Evolutionary conservation across 495 filamentous ascomycete genomes (phyloP).

Genomic region (Penicillium verhagenii): DNA sequence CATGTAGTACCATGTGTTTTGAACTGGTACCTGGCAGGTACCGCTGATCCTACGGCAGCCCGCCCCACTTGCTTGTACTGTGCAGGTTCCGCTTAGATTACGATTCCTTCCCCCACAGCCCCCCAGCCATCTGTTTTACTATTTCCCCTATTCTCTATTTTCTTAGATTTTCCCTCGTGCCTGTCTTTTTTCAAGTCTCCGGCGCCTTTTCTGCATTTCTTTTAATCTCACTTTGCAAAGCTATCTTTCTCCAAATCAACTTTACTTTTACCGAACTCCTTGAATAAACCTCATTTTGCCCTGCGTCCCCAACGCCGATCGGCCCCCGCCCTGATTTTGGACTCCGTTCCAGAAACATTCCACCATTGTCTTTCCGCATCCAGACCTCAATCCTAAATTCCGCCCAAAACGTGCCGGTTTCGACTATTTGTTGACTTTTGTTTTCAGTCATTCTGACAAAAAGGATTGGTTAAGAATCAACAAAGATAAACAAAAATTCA

Average conservation of each 20-base stretch:
- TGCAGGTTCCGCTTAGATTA: background rate
- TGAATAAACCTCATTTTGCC: too few species aligned
- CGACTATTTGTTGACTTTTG: background rate
- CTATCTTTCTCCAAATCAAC: too few species aligned
- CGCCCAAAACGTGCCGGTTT: background rate
- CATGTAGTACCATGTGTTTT: background rate
- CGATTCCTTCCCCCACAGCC: conserved; percentile 15
- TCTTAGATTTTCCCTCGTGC: background rate
- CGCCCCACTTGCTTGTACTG: background rate
- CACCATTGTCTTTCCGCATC: background rate
- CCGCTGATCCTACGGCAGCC: background rate
- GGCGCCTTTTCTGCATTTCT: too few species aligned
- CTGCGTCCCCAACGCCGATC: background rate
- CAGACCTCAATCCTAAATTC: background rate
- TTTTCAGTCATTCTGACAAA: background rate
- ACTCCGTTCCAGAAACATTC: conserved; percentile 26
- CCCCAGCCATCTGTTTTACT: conserved; percentile 27
- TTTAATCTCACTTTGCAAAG: too few species aligned
- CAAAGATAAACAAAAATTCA: background rate
- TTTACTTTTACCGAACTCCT: too few species aligned
- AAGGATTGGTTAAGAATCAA: background rate
- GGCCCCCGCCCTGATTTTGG: conserved; percentile 6
- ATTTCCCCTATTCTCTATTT: conserved; percentile 10
- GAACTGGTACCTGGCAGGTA: background rate
- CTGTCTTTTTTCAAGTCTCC: too few species aligned